Conservation (phyloP, 2,329 filamentous ascomycete genomes). For the Penicillium brasilianum region DNA sequence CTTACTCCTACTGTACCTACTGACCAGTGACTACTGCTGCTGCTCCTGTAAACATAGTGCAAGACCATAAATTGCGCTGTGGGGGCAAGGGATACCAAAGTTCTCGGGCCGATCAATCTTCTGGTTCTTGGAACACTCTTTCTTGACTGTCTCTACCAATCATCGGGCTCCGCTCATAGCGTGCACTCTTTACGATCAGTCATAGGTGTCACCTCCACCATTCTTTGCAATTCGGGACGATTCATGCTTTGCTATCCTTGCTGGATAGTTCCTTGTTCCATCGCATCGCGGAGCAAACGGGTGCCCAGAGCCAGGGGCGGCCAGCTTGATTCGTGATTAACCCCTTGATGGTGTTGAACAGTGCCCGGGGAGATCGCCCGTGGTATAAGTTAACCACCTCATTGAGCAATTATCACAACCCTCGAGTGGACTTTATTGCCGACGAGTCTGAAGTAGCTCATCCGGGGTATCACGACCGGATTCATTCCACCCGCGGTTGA, state of each 20-base stretch:
- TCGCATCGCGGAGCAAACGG: not conserved
- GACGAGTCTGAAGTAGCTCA: not conserved
- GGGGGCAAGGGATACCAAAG: constrained; percentile 19
- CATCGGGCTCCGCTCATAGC: constrained; percentile 10
- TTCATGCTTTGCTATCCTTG: not conserved
- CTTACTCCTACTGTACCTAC: not conserved
- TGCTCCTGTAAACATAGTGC: no score
- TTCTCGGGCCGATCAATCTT: constrained; percentile 23
- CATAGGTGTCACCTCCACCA: constrained; percentile 18
- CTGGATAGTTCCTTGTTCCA: not conserved
- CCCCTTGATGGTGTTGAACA: not conserved
- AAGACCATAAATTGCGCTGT: not conserved
- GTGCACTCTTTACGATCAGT: constrained; percentile 15
- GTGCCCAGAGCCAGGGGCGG: not conserved
- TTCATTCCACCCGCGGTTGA: no score
- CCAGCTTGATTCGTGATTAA: not conserved
- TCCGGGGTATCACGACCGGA: not conserved
- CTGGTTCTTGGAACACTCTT: constrained; percentile 11
- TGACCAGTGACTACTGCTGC: no score
- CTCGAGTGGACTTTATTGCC: not conserved
- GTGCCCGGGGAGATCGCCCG: not conserved
- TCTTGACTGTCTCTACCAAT: constrained; percentile 20
- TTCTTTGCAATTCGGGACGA: not conserved
- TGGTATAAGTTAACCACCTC: not conserved
- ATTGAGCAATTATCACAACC: not conserved